Conservation (phyloP, 2,329 filamentous ascomycete genomes). For the Fusarium domesticum region DNA sequence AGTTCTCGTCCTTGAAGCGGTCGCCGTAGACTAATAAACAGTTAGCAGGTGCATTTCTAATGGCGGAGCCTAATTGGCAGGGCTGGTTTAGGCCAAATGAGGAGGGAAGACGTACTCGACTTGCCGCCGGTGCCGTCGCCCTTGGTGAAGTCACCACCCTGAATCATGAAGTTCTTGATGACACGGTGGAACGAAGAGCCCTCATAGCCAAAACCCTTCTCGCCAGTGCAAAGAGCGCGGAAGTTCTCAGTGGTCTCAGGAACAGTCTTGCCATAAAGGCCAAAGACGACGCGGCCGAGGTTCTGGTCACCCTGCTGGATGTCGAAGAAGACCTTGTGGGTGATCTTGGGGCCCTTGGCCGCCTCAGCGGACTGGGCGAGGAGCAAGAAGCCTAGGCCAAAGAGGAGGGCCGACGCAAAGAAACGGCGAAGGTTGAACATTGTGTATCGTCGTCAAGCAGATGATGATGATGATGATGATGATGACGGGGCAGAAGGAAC, state of each 20-base stretch:
- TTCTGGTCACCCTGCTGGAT: conserved; percentile 72
- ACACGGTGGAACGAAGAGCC: conserved; percentile 84
- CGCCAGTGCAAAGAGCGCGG: conserved; percentile 76
- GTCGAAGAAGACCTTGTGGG: conserved; percentile 90
- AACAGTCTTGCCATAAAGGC: conserved; percentile 83
- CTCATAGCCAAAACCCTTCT: conserved; percentile 83
- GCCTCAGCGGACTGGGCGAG: conserved; percentile 73
- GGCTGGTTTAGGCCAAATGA: neutral
- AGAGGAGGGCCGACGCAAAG: conserved; percentile 68
- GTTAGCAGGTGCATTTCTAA: conserved; percentile 19
- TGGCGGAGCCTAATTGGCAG: neutral
- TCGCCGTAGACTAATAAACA: conserved; percentile 65
- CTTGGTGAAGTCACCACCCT: conserved; percentile 84
- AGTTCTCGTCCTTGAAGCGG: conserved; percentile 88
- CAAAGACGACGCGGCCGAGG: conserved; percentile 73
- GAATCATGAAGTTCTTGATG: conserved; percentile 90
- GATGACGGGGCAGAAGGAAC: conserved; percentile 12
- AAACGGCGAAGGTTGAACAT: conserved; percentile 76
- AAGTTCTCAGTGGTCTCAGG: conserved; percentile 74
- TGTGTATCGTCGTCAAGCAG: conserved; percentile 33
- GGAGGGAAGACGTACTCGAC: conserved; percentile 59
- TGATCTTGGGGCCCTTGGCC: conserved; percentile 88
- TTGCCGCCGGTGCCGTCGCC: conserved; percentile 81
- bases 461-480: conserved; percentile 17
- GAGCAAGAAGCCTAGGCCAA: conserved; percentile 71